Percentiles rank a stretch among this genome's conserved stretches.
These are phyloP conservation scores for Schrenkiella parvula DNA, from an alignment of 345 rosid genomes.

Conservation along the genomic window DNA sequence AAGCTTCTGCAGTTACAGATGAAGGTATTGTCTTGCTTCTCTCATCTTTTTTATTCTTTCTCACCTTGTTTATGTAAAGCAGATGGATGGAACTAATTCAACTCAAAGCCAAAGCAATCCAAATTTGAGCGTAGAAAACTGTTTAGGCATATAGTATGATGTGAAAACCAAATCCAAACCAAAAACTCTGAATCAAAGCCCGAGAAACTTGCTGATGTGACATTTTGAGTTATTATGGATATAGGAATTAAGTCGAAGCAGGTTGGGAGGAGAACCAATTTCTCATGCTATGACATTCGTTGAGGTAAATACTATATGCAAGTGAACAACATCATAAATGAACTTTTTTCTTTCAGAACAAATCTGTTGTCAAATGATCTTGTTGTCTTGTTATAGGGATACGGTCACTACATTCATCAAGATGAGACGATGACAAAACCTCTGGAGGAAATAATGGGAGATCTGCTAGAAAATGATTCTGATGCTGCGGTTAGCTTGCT, in stretches of 20 bases:
- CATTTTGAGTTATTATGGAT: conserved; percentile 1
- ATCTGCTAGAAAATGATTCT: conserved; percentile 41
- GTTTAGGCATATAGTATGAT: background rate
- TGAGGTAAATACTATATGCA: background rate
- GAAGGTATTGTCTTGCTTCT: conserved; percentile 39
- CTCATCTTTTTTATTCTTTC: background rate
- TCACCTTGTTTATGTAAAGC: background rate
- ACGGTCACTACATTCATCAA: conserved; percentile 43
- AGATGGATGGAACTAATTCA: background rate
- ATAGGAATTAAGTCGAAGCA: conserved; percentile 55
- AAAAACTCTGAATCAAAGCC: background rate
- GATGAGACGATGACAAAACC: conserved; percentile 41
- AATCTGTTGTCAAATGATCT: background rate
- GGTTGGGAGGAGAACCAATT: conserved; percentile 41
- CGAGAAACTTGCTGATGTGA: background rate
- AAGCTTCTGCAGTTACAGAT: conserved; percentile 59
- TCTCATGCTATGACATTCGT: conserved; percentile 37
- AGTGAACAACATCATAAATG: background rate
- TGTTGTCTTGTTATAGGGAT: conserved; percentile 40
- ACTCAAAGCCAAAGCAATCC: background rate
- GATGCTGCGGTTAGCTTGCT: conserved; percentile 44
- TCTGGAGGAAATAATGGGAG: conserved; percentile 49
- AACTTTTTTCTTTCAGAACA: background rate
- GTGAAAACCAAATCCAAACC: background rate
- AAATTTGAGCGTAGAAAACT: too few species aligned